These are phyloP conservation scores for Penicillium sp. DNA, from an alignment of 2,329 filamentous ascomycete genomes.

Conservation along the genomic window DNA sequence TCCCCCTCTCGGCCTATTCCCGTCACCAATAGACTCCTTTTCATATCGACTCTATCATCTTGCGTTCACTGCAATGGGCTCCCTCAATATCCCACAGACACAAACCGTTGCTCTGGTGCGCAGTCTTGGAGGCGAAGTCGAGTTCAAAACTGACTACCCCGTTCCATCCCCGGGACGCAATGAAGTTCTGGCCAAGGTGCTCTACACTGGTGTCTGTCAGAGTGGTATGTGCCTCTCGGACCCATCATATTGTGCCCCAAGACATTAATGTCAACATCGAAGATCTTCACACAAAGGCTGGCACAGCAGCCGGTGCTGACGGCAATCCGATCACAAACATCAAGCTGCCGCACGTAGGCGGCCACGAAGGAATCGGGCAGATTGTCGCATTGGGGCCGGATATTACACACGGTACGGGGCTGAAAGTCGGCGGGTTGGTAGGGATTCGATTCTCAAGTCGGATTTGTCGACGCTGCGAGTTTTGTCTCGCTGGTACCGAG, in stretches of 20 bases:
- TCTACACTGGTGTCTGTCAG: conserved; percentile 48
- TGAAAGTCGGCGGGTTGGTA: conserved; percentile 42
- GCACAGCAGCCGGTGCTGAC: conserved; percentile 40
- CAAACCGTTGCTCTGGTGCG: conserved; percentile 46
- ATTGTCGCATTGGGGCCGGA: conserved; percentile 42
- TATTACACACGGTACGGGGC: conserved; percentile 26
- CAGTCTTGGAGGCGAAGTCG: conserved; percentile 40
- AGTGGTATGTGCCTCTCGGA: conserved; percentile 34
- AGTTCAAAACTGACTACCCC: conserved; percentile 44
- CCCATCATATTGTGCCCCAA: background rate
- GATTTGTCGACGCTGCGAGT: conserved; percentile 46
- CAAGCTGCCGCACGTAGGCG: conserved; percentile 48
- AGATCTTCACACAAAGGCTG: conserved; percentile 44
- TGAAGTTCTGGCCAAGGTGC: conserved; percentile 47
- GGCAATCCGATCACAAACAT: conserved; percentile 44
- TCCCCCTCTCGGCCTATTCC: background rate
- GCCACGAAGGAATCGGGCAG: conserved; percentile 47
- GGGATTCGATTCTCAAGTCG: conserved; percentile 46
- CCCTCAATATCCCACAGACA: conserved; percentile 17
- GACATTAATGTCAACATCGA: background rate
- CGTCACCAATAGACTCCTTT: background rate
- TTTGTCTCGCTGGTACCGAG: conserved; percentile 42
- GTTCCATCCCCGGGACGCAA: conserved; percentile 40
- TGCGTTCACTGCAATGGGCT: conserved; percentile 9
- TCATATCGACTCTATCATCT: background rate